Conservation (phyloP, 345 rosid species). For the Citrus sp. region DNA sequence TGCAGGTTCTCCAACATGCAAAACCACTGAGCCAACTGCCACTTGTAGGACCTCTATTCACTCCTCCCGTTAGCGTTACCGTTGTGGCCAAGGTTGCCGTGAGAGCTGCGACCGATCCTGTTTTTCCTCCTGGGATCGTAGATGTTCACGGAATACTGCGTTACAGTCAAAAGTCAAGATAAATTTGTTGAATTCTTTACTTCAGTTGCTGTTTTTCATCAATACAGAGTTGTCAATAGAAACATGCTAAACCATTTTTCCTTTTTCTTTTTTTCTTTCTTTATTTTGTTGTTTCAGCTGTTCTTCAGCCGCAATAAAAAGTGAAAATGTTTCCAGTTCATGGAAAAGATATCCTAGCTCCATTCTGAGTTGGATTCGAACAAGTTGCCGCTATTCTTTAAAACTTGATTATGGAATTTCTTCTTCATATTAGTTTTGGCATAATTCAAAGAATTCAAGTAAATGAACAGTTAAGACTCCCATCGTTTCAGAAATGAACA, state of each 20-base stretch:
- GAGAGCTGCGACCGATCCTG: slow-evolving; percentile 57
- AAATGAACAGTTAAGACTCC: no score
- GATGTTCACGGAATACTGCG: slow-evolving; percentile 46
- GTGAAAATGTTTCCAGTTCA: not conserved
- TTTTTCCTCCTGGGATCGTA: slow-evolving; percentile 54
- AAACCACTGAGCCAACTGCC: slow-evolving; percentile 56
- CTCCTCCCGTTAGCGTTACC: slow-evolving; percentile 49
- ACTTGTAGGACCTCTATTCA: slow-evolving; percentile 49
- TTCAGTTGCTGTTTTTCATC: not conserved
- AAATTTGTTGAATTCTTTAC: slow-evolving; percentile 8
- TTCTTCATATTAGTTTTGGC: not conserved
- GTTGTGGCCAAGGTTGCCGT: slow-evolving; percentile 50
- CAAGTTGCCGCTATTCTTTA: not conserved
- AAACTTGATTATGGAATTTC: not conserved
- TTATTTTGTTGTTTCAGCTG: not conserved
- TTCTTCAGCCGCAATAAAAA: not conserved
- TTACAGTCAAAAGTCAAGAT: slow-evolving; percentile 35
- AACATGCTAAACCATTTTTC: not conserved
- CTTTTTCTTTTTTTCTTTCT: not conserved
- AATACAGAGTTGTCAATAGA: slow-evolving; percentile 10
- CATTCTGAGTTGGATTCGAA: not conserved
- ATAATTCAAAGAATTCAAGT: no score
- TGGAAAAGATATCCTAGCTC: not conserved
- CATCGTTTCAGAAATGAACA: no score
- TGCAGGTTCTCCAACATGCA: slow-evolving; percentile 50